A percentile compares a stretch with the other conserved stretches of the same genome.
Evolutionary conservation across 148 eudicot genomes (phyloP).

Genomic region (Linanthus parryae): DNA sequence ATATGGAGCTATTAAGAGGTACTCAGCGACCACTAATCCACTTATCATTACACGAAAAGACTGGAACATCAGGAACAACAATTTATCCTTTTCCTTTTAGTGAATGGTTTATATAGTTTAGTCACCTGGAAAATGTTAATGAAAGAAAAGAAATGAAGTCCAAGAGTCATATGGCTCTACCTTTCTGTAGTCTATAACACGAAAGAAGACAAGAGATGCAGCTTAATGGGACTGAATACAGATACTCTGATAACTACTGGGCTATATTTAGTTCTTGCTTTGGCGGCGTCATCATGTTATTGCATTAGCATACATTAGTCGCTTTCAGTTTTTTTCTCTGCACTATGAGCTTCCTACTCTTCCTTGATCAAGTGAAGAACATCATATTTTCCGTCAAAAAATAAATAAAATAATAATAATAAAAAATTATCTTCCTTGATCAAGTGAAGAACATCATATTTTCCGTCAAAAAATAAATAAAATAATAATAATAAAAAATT

Average conservation of each 20-base stretch:
- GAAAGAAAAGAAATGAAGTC: no score
- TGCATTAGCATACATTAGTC: no score
- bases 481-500: no score
- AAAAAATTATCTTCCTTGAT: neutral
- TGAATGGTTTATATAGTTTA: no score
- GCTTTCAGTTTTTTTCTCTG: neutral
- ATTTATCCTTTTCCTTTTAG: neutral
- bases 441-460: no score
- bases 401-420: no score
- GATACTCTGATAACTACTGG: neutral
- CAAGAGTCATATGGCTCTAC: neutral
- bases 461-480: no score
- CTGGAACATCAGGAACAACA: neutral
- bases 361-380: neutral
- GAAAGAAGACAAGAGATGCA: no score
- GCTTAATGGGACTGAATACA: no score
- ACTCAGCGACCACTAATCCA: neutral
- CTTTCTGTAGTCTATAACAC: neutral
- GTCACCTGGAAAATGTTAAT: no score
- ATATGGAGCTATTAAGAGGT: conserved; percentile 80
- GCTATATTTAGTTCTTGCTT: neutral
- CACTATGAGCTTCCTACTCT: neutral
- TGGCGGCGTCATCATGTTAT: no score
- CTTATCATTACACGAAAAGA: neutral
- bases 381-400: no score